Base-by-base conservation (phyloP, 257 asterid species). In the Haberlea rhodopensis region DNA sequence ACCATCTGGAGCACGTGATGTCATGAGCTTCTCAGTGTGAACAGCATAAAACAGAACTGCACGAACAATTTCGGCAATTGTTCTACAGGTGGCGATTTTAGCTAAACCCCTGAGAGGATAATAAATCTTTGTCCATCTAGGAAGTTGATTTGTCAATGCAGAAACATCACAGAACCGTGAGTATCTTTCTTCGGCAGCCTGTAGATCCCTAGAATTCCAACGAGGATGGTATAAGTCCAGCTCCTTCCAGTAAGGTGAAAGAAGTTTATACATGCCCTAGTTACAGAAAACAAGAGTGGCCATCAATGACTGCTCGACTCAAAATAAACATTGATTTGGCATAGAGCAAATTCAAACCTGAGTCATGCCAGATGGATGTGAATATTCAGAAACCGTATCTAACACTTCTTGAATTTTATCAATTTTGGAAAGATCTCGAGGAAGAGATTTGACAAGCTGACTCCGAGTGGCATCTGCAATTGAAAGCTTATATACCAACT, bases 191-290 rank as follows among this genome's bases (percentile, higher is more conserved):
- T 90, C 97, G 53, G 97, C 96, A 28, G 80, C 84, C 78, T 94
- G 99, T 59, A 82, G 87, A 64, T 94, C 99, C 80, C 94, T 86
- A 45, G 83, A 82, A 79, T 76, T 94, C 94, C 95, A 94, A 61
- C 97, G 97, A 65, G 95, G 97, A 67, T 94, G 99, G 73, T 94
- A 90, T 64, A 94, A 76, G 80, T 94, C 99, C 54, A 94, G 83
- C 71, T 94, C 97, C 78, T 83, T 90, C 99, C 99, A 94, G 71
- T 74, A 79, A 6, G 62, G 69, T 34, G 74, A 6, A 48, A 88
- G 81, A 78, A 94, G 81, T 81, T 82, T 94, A 74, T 94, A 90
- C 89, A 79, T 86, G 43, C 99, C 99, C 99, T 94, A 81, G 19
- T 67, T 71, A 70, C 49, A 77, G 57, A 61, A 43, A 62, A 64